Evolutionary conservation across 352 stramenopile species (phyloP), one percentile per base, ranked within the genome.

Genomic region (Pythium guiyangense): DNA sequence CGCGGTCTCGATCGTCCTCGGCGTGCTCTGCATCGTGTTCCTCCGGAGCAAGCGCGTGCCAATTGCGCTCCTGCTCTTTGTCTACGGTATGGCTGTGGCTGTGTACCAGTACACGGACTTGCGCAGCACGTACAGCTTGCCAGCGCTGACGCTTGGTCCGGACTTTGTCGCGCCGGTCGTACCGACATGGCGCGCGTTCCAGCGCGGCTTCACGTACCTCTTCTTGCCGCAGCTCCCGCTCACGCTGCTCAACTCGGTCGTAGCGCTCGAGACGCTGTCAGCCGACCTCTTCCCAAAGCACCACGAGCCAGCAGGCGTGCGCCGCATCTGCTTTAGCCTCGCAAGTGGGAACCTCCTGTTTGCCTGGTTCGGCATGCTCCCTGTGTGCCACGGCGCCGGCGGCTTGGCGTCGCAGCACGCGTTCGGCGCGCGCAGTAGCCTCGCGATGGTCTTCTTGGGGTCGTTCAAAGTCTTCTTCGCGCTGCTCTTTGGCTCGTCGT

Each of bases 331-430:
- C 62, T 90, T 86, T 50, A 84, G 67, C 49, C 74, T 92, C 57
- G 79, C 74, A 4, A 52, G 69, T 15, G 81, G 81, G 53, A 97
- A 98, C 64, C 62, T 97, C 10, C 51, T 96, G 2, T 84, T 96
- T 39, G 80, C 77, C 50, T 96, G 86, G 68, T 87, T 98, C 52
- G 93, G 93, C 11, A 86, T 84, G 64, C 89, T 98, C 70, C 92
- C 93, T 4, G 90, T 96, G 62, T 98, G 93, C 67, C 93, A 98
- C 64, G 93, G 93, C 34, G 88, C 92, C 10, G 93, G 93, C 18
- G 93, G 93, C 14, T 73, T 98, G 48, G 92, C 92, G 9, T 94
- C 87, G 31, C 93, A 98, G 67, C 84, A 97, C 74, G 70, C 85
- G 31, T 96, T 98, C 46, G 94, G 94, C 18, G 94, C 94, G 2